Evolutionary conservation across 768 basidiomycete genomes (phyloP).

Genomic region (Boletus patriciae): DNA sequence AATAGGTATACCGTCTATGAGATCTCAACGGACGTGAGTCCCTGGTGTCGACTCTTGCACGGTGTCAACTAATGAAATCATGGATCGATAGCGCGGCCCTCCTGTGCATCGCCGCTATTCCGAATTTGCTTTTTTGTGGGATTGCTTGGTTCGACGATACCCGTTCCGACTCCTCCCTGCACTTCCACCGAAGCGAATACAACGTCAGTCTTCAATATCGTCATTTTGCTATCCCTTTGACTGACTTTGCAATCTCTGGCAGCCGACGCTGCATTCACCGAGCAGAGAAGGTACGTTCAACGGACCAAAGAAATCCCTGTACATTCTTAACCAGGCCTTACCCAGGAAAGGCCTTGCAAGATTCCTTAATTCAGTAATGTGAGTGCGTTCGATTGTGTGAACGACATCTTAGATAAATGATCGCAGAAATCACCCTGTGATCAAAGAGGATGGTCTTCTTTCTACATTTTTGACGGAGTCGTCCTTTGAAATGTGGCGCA

Average conservation of each 20-base stretch:
- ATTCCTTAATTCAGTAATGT: constrained; percentile 79
- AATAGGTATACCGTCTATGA: constrained; percentile 87
- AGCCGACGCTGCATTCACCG: constrained; percentile 90
- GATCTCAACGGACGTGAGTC: constrained; percentile 69
- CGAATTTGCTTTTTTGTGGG: constrained; percentile 90
- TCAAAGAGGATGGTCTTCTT: constrained; percentile 84
- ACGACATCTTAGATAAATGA: background rate
- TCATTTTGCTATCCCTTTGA: background rate
- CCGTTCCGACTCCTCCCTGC: constrained; percentile 89
- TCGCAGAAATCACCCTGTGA: constrained; percentile 84
- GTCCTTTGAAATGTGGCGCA: constrained; percentile 87
- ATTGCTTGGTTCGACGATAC: constrained; percentile 81
- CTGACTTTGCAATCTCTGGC: constrained; percentile 12
- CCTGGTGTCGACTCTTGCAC: background rate
- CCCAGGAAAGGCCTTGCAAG: constrained; percentile 75
- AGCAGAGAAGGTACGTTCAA: constrained; percentile 71
- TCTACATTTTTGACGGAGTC: constrained; percentile 79
- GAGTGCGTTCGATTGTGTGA: constrained; percentile 26
- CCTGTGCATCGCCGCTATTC: constrained; percentile 86
- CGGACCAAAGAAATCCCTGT: background rate
- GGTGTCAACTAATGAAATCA: constrained; percentile 8
- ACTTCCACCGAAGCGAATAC: constrained; percentile 90
- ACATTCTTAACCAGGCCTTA: background rate
- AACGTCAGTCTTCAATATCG: constrained; percentile 54
- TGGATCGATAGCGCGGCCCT: constrained; percentile 50